These are phyloP conservation scores for Aspergillus sclerotioniger DNA, from an alignment of 495 filamentous ascomycete species.

Conservation along the genomic window DNA sequence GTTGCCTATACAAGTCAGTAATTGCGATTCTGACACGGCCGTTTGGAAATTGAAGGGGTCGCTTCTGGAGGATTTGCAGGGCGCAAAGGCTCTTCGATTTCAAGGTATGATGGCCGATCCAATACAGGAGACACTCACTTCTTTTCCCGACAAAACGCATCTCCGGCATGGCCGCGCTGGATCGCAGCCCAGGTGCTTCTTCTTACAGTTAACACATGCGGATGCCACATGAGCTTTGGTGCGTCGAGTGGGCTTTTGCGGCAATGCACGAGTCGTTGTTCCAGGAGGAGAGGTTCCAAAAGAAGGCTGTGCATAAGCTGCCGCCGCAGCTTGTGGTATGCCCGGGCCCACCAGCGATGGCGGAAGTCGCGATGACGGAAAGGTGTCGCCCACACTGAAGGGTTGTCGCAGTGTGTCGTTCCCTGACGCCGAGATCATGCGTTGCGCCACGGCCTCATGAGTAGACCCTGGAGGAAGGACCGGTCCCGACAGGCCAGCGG, in stretches of 20 bases:
- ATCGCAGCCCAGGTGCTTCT: conserved; percentile 84
- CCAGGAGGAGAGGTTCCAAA: conserved; percentile 25
- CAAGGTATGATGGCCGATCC: too few relatives aligned
- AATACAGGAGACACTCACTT: conserved; percentile 45
- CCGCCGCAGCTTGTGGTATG: conserved; percentile 26
- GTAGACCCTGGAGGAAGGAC: conserved; percentile 24
- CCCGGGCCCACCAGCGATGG: conserved; percentile 26
- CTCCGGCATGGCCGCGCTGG: conserved; percentile 61
- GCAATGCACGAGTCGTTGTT: conserved; percentile 31
- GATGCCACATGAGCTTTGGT: conserved; percentile 96
- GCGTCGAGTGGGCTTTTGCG: conserved; percentile 69
- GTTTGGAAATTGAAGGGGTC: neutral
- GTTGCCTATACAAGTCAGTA: conserved; percentile 54
- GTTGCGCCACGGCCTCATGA: conserved; percentile 17
- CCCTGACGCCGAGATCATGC: conserved; percentile 10
- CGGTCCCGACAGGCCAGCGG: conserved; percentile 25
- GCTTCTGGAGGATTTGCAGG: neutral
- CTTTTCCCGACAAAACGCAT: conserved; percentile 62
- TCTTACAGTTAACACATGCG: conserved; percentile 96
- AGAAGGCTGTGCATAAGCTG: conserved; percentile 30
- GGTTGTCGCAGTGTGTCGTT: conserved; percentile 20
- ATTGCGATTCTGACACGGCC: neutral
- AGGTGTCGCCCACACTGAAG: conserved; percentile 21
- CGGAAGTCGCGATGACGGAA: conserved; percentile 34
- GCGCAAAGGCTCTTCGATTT: conserved; percentile 8